Evolutionary conservation across 352 stramenopile genomes (phyloP), one percentile per base, ranked within the genome.

Genomic region (Globisporangium acanthophoron): DNA sequence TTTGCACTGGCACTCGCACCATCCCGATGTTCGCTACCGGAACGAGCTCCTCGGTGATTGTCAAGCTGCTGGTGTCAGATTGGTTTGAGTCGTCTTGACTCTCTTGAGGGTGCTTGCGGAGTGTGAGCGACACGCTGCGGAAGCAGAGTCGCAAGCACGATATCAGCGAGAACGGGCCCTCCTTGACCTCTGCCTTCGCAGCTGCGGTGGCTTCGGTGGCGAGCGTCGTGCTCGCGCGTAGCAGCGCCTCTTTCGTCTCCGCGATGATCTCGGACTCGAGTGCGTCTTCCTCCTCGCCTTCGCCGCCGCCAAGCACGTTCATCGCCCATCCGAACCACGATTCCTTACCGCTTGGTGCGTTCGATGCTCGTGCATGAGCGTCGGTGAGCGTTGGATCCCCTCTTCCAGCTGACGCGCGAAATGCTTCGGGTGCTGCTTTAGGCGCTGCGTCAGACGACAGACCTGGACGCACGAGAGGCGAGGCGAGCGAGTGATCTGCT

Each of bases 11-110:
- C 21, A 94, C 75, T 50, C 79, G 78, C 6, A 94, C 85, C 39
- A 94, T 75, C 11, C 85, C 85, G 37, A 94, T 59, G 61, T 93
- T 92, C 52, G 85, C 85, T 29, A 94, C 85, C 21, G 85, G 85
- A 40, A 94, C 79, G 5, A 88, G 64, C 44, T 87, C 66, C 51
- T 91, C 80, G 40, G 85, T 68, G 56, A 47, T 48, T 29, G 52
- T 65, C 13, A 65, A 61, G 44, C 43, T 29, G 11, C 70, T 48
- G 7, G 62, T 6, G 35, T 29, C 48, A 37, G 76, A 62, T 60
- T 61, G 43, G 7, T 59, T 24, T 5, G 64, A 48, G 3, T 40
- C 3, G 31, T 54, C 48, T 54, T 70, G 29, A 6, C 54, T 50
- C 21, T 71, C 56, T 20, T 61, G 56, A 51, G 74, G 61, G 57